Evolutionary conservation across 78 protist species (phyloP).

Genomic region (Protostelium mycophagum): DNA sequence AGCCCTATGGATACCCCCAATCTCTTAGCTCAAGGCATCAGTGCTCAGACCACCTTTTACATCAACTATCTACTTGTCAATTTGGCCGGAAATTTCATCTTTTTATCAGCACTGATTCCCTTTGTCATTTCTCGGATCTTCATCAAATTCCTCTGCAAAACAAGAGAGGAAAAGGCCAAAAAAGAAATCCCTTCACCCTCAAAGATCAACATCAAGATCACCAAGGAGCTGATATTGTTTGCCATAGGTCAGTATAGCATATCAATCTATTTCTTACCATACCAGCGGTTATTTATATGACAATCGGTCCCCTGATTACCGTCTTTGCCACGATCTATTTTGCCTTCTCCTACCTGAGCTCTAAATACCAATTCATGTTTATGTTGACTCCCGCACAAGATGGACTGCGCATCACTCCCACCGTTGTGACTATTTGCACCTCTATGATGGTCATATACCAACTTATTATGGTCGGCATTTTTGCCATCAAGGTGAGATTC

Average conservation of each 20-base stretch:
- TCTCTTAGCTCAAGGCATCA: constrained; percentile 26
- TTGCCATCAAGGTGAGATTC: constrained; percentile 4
- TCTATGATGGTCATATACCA: constrained; percentile 37
- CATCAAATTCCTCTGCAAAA: constrained; percentile 14
- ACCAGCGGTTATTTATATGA: constrained; percentile 15
- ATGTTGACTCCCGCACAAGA: constrained; percentile 31
- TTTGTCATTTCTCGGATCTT: not conserved
- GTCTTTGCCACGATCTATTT: constrained; percentile 50
- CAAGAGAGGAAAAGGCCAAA: constrained; percentile 13
- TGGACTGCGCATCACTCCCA: constrained; percentile 29
- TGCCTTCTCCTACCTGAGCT: constrained; percentile 17
- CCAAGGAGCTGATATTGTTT: constrained; percentile 7
- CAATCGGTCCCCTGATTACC: constrained; percentile 41
- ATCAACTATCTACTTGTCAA: constrained; percentile 43
- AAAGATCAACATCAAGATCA: constrained; percentile 2
- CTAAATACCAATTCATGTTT: constrained; percentile 50
- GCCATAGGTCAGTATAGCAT: constrained; percentile 12
- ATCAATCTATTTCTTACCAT: not conserved
- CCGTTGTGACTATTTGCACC: constrained; percentile 13
- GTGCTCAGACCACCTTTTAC: constrained; percentile 42
- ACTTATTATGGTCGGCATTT: constrained; percentile 53
- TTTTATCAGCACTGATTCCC: not conserved
- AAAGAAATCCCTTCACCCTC: constrained; percentile 12
- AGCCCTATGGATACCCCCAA: constrained; percentile 17
- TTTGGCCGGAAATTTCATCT: constrained; percentile 11